Conservation (phyloP, 2,329 filamentous ascomycete genomes). For the Ceratocystis huliohia region DNA sequence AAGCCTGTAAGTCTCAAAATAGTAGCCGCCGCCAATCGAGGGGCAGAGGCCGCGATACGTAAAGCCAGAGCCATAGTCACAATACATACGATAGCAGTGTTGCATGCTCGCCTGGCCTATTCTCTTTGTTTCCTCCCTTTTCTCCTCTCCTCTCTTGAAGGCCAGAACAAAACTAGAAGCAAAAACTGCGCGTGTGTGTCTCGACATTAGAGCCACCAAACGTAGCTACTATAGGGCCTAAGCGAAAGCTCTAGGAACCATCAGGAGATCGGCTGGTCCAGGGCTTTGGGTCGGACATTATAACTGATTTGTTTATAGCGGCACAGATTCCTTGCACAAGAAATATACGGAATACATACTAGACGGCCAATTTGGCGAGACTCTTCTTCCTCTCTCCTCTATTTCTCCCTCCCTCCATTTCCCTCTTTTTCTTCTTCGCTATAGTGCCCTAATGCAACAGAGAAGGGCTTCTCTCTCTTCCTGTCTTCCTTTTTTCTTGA, state of each 20-base stretch:
- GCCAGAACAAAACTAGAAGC: too few species aligned
- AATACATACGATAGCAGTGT: not conserved
- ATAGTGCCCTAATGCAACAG: too few species aligned
- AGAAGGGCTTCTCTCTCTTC: not conserved
- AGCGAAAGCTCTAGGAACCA: too few species aligned
- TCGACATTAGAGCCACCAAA: too few species aligned
- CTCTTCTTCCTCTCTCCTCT: not conserved
- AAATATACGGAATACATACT: too few species aligned
- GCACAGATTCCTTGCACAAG: too few species aligned
- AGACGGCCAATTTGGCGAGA: too few species aligned
- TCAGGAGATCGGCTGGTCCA: too few species aligned
- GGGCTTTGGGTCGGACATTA: too few species aligned
- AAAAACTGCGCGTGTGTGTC: too few species aligned
- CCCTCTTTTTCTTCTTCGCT: not conserved
- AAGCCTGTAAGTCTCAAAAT: conserved; percentile 4
- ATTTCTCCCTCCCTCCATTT: not conserved
- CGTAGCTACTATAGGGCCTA: too few species aligned
- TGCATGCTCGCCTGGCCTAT: not conserved
- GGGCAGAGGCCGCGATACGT: not conserved
- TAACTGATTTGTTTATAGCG: too few species aligned
- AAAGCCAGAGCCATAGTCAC: not conserved
- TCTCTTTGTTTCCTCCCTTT: not conserved
- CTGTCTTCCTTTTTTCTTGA: not conserved
- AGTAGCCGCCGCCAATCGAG: not conserved
- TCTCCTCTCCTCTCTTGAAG: not conserved